Percentiles rank a stretch among this genome's conserved stretches.
Conservation (phyloP, 2,329 filamentous ascomycete species). For the Neofusicoccum sp. region DNA sequence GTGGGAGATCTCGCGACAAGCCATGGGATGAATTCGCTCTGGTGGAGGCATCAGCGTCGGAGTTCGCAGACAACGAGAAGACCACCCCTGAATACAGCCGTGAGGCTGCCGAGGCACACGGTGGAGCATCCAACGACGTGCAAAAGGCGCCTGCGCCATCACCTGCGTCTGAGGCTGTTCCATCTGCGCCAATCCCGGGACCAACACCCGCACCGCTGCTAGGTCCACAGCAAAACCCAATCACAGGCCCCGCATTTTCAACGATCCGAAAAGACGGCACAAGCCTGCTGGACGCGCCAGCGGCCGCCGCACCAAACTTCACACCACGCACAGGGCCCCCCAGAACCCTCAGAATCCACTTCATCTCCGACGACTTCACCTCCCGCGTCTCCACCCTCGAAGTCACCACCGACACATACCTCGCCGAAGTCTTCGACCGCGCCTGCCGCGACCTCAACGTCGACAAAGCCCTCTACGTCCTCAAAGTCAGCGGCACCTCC, state of each 20-base stretch:
- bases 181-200: constrained; percentile 28
- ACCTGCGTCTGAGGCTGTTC: constrained; percentile 37
- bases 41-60: constrained; percentile 69
- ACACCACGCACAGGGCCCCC: constrained; percentile 66
- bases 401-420: constrained; percentile 80
- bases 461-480: constrained; percentile 76
- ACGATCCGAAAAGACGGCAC: constrained; percentile 50
- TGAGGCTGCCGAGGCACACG: constrained; percentile 42
- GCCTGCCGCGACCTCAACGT: constrained; percentile 77
- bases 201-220: constrained; percentile 25
- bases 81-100: constrained; percentile 68
- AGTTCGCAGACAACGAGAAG: constrained; percentile 69
- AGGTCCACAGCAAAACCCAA: constrained; percentile 52
- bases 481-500: constrained; percentile 75
- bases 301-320: constrained; percentile 45
- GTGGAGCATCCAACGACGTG: constrained; percentile 1
- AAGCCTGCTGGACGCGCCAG: constrained; percentile 47
- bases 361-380: constrained; percentile 71
- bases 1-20: constrained; percentile 70
- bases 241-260: constrained; percentile 53
- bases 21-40: constrained; percentile 83
- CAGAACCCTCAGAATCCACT: constrained; percentile 72
- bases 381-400: constrained; percentile 70
- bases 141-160: constrained; percentile 27
- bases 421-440: constrained; percentile 78